A percentile compares a stretch with the other conserved stretches of the same genome.
These are phyloP conservation scores for Fraxinus anomala DNA, from an alignment of 257 asterid species.

Conservation along the genomic window DNA sequence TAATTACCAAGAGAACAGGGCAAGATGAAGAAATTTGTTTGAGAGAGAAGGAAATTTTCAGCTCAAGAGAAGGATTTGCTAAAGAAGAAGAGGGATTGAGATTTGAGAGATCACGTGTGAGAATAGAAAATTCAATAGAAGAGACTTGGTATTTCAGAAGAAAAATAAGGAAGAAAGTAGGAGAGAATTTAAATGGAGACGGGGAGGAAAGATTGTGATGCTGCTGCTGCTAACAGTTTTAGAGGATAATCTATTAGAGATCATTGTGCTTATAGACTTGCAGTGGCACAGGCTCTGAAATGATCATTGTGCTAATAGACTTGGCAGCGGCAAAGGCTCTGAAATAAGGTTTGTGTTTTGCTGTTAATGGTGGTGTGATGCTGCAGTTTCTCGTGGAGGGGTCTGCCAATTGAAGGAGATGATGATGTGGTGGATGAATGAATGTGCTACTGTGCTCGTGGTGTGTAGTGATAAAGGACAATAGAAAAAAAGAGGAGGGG, in stretches of 20 bases:
- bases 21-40: not conserved
- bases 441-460: not conserved
- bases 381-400: too few relatives aligned
- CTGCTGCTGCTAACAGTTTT: not conserved
- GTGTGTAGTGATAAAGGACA: not conserved
- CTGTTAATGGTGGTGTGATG: not conserved
- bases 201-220: not conserved
- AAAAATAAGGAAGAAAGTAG: not conserved
- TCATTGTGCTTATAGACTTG: too few relatives aligned
- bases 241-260: too few relatives aligned
- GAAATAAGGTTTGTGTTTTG: not conserved
- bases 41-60: not conserved
- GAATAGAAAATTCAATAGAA: not conserved
- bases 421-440: not conserved
- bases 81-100: not conserved
- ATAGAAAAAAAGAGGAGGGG: not conserved
- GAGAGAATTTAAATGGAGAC: not conserved
- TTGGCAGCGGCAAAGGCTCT: too few relatives aligned
- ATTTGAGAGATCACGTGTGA: not conserved
- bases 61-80: not conserved
- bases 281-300: not conserved
- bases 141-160: not conserved
- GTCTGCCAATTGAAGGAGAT: not conserved
- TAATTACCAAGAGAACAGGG: not conserved
- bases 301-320: too few relatives aligned